phyloP scores from a whole-genome alignment of 1,284 basidiomycete species.

The Pseudozyma tsukubaensis region DNA sequence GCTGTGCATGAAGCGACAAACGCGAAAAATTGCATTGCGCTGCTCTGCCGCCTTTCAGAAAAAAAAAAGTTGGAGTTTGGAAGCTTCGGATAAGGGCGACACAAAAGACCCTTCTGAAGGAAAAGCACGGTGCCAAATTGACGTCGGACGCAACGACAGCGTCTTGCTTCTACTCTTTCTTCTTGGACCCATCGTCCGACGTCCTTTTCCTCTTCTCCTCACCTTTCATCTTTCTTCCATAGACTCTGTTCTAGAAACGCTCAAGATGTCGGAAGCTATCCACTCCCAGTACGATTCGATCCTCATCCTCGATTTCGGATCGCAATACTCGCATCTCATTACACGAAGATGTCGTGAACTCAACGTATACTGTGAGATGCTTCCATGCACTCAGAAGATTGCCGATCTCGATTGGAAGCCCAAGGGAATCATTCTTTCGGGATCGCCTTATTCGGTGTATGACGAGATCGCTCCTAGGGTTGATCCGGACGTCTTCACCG shows the following conservation, averaged over 20 bases:
- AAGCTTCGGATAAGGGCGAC: background rate
- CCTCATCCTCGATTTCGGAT: constrained; percentile 97
- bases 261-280: constrained; percentile 73
- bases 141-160: background rate
- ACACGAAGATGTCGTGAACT: constrained; percentile 97
- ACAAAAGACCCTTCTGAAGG: constrained; percentile 4
- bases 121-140: background rate
- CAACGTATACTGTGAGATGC: constrained; percentile 96
- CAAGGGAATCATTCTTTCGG: constrained; percentile 97
- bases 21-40: background rate
- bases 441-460: constrained; percentile 98
- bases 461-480: constrained; percentile 91
- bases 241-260: background rate
- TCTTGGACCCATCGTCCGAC: constrained; percentile 47
- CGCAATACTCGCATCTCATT: constrained; percentile 98
- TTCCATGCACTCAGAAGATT: constrained; percentile 95
- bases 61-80: background rate
- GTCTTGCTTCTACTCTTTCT: constrained; percentile 18
- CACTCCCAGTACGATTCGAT: constrained; percentile 97
- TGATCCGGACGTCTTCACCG: constrained; percentile 91
- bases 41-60: background rate
- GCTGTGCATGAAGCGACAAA: constrained; percentile 4
- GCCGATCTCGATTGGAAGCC: constrained; percentile 91
- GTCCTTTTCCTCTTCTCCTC: constrained; percentile 13
- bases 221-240: background rate